Base-by-base conservation (phyloP, 1,284 basidiomycete species). In the Macrocystidia cucumis region DNA sequence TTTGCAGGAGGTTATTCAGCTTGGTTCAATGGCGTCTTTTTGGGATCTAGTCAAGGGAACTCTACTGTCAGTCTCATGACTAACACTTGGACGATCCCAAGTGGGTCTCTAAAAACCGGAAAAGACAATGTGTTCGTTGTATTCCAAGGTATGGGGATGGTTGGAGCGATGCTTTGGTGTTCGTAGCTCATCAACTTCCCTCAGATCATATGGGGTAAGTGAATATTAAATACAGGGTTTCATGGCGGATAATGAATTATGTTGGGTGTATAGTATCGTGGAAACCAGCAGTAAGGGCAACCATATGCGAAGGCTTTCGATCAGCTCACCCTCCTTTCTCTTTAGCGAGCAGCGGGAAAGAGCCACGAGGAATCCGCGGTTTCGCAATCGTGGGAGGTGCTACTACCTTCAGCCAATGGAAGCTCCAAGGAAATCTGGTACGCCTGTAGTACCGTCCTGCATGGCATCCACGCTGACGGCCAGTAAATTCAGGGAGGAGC, bases 301-400 rank as follows among this genome's bases (percentile, higher is more conserved):
- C n/a, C n/a, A n/a, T n/a, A n/a, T n/a, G n/a, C n/a, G n/a, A n/a
- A n/a, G n/a, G n/a, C 30, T 37, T 9, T 13, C 2, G 5, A 32
- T 27, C 29, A 7, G 26, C 28, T 11, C 2, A 20, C 17, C 20
- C 3, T n/a, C n/a, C 24, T 12, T 33, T 29, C 12, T 29, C 4
- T 13, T 27, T 31, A 70, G 67, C 63, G 0, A 70, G 60, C 37
- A 52, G 61, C 16, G 67, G 67, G 7, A 70, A 74, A 41, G 67
- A 72, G 34, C 72, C 72, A 38, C 59, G 71, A 14, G 72, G 72
- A 3, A 68, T 74, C 34, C 52, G 69, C 38, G 72, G 66, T 29
- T 71, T 62, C 46, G 41, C 57, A 38, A 55, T 72, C 27, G 51
- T 60, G 19, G 65, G 67, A 22, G 60, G 59, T 5, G 59, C 51